phyloP scores from a whole-genome alignment of 106 monocot genomes.

The Platanthera guangdongensis region DNA sequence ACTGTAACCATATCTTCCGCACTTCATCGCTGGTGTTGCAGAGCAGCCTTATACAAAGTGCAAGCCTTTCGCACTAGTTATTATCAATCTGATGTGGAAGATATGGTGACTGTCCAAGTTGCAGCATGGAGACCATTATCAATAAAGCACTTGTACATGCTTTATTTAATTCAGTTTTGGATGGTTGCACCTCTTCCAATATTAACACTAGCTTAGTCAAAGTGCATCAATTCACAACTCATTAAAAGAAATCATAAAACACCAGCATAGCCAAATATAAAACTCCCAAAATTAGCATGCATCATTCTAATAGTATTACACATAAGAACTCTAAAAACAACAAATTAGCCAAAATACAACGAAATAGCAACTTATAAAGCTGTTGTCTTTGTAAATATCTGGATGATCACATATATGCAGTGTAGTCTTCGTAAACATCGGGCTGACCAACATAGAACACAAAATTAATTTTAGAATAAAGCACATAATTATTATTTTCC shows the following conservation, averaged over 20 bases:
- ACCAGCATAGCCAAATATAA: too few relatives aligned
- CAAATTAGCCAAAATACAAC: too few relatives aligned
- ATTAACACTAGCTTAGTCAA: conserved; percentile 76
- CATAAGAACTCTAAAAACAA: too few relatives aligned
- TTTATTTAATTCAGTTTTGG: conserved; percentile 58
- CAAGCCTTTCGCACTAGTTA: conserved; percentile 79
- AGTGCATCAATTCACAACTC: conserved; percentile 64
- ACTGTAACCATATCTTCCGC: conserved; percentile 77
- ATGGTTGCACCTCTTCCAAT: conserved; percentile 81
- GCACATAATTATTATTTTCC: too few relatives aligned
- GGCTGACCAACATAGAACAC: too few relatives aligned
- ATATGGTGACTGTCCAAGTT: conserved; percentile 68
- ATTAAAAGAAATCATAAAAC: conserved; percentile 88
- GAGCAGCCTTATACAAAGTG: conserved; percentile 72
- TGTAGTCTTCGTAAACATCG: too few relatives aligned
- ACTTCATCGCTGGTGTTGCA: conserved; percentile 87
- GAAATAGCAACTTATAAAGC: too few relatives aligned
- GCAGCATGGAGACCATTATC: conserved; percentile 82
- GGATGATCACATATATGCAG: too few relatives aligned
- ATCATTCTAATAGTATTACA: too few relatives aligned
- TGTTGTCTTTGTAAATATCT: too few relatives aligned
- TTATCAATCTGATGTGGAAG: conserved; percentile 68
- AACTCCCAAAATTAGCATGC: too few relatives aligned
- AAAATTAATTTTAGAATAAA: too few relatives aligned
- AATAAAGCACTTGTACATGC: conserved; percentile 39